phyloP scores from a whole-genome alignment of 192 early-diverging fungal genomes.

The Cetraspora pellucida region DNA sequence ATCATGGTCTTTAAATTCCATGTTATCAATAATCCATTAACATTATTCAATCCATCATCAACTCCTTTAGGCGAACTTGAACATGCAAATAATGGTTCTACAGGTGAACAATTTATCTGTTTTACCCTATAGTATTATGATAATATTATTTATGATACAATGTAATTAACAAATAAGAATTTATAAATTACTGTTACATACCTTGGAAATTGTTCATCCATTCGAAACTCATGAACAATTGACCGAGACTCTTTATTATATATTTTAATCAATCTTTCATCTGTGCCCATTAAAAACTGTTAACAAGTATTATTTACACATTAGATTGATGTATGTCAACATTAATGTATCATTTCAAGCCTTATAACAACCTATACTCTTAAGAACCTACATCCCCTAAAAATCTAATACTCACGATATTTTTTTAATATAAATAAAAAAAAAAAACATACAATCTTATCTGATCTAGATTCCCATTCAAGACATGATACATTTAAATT shows the following conservation, averaged over 20 bases:
- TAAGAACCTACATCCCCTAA: too few relatives aligned
- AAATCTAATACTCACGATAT: not conserved
- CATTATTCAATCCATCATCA: not conserved
- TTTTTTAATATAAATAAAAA: not conserved
- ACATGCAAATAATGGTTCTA: conserved; percentile 57
- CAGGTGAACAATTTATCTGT: conserved; percentile 55
- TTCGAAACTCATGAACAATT: conserved; percentile 59
- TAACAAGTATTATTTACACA: not conserved
- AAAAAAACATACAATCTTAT: conserved; percentile 42
- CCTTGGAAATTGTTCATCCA: conserved; percentile 51
- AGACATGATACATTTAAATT: conserved; percentile 45
- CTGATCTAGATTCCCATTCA: conserved; percentile 53
- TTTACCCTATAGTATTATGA: conserved; percentile 44
- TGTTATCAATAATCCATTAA: conserved; percentile 49
- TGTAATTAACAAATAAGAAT: not conserved
- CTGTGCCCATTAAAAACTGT: conserved; percentile 60
- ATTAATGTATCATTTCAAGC: not conserved
- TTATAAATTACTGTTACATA: not conserved
- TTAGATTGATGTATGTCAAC: not conserved
- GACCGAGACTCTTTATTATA: conserved; percentile 60
- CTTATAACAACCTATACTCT: too few relatives aligned
- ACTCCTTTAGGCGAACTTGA: conserved; percentile 39
- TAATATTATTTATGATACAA: not conserved
- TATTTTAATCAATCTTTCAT: conserved; percentile 49
- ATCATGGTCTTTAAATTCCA: conserved; percentile 61